Evolutionary conservation across 2,329 filamentous ascomycete genomes (phyloP), one percentile per base, ranked within the genome.

Genomic region (Raffaelea ambrosiae): DNA sequence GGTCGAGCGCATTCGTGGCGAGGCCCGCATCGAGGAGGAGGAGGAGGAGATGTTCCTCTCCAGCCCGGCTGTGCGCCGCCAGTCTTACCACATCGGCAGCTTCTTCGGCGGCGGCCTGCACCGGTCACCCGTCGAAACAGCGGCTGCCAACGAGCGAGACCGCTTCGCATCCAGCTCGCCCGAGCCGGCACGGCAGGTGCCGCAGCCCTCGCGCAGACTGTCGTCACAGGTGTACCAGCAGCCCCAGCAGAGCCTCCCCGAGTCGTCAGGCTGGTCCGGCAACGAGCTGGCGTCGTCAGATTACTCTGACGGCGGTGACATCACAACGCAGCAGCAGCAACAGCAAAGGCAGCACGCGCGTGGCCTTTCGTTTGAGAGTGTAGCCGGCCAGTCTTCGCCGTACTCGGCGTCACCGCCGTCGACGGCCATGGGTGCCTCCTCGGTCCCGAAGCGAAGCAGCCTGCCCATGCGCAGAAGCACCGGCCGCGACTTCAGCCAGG

Each of bases 21-120:
- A 93, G 58, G 87, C 89, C 18, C 81, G 86, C 48, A 87, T 94
- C 51, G 88, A 95, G 54, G 86, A 93, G 59, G 87, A 93, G 44
- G 89, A 95, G 57, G 85, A 90, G 57, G 87, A 93, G 53, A 81
- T 93, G 72, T 76, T 88, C 45, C 63, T 89, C 20, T 77, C 83
- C 39, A 87, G 83, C 60, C 84, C 86, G 0, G 66, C 73, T 5
- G 72, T 74, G 21, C 70, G 67, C 43, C 72, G 71, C 35, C 67
- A 72, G 48, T 73, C 71, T 36, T 74, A 54, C 66, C 54, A 59
- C 26, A 53, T 55, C 9, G 48, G 51, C 41, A 51, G 46, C 35
- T 40, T 51, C 26, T 33, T 49, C 19, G 7, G 21, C 31, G 18
- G 13, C 3, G 22, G 10, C 11, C 29, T 18, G 9, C 4, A 4